Evolutionary conservation across 2,329 filamentous ascomycete species (phyloP).

Genomic region (Cordyceps militaris): DNA sequence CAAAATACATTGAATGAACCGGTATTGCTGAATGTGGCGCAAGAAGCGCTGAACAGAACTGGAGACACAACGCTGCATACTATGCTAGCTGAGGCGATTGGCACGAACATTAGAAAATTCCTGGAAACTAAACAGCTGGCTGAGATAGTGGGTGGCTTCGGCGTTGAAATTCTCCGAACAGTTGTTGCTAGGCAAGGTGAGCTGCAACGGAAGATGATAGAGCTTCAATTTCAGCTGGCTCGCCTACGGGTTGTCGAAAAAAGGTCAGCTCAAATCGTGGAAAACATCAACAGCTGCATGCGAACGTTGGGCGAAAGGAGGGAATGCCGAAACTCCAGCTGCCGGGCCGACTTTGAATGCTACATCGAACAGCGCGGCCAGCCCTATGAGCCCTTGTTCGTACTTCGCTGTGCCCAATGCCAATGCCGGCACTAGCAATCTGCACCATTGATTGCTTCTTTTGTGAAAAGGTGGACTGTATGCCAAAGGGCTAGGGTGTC

Average conservation of each 20-base stretch:
- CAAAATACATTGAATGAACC: not conserved
- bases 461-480: too few species aligned
- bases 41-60: not conserved
- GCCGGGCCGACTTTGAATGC: not conserved
- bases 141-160: not conserved
- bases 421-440: not conserved
- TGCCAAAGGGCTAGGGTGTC: too few species aligned
- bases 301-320: not conserved
- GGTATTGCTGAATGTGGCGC: not conserved
- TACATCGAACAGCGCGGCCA: conserved; percentile 1
- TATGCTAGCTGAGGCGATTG: not conserved
- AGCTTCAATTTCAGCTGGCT: not conserved
- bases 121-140: not conserved
- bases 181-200: not conserved
- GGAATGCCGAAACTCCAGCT: not conserved
- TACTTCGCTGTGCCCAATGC: not conserved
- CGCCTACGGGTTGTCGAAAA: not conserved
- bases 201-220: not conserved
- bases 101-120: not conserved
- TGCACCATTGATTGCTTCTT: too few species aligned
- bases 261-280: not conserved
- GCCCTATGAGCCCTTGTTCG: not conserved
- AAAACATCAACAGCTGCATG: not conserved
- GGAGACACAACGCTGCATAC: not conserved
- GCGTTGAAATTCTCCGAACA: not conserved